These are phyloP conservation scores for Backusella luteola DNA, from an alignment of 192 early-diverging fungal species.

Conservation along the genomic window DNA sequence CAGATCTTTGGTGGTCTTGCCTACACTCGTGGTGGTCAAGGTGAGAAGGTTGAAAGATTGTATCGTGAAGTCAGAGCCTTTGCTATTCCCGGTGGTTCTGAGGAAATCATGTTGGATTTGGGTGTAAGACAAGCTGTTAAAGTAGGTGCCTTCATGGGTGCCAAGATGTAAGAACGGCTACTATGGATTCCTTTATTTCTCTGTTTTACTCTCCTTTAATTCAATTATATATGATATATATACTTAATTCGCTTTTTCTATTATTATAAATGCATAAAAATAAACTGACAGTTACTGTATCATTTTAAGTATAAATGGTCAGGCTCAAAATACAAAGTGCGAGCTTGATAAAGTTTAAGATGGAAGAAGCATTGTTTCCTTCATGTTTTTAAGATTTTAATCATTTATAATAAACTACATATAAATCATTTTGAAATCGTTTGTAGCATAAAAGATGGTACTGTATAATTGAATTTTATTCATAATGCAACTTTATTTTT, in stretches of 20 bases:
- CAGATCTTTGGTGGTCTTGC: slow-evolving; percentile 88
- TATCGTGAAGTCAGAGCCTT: slow-evolving; percentile 85
- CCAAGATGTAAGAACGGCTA: slow-evolving; percentile 41
- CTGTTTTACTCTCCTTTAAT: background rate
- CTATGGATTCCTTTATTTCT: background rate
- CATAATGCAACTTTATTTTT: no score
- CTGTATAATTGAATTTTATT: no score
- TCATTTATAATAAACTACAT: no score
- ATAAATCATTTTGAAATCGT: no score
- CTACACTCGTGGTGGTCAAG: slow-evolving; percentile 75
- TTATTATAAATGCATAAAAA: background rate
- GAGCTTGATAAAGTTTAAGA: no score
- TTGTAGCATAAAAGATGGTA: no score
- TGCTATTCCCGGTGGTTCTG: slow-evolving; percentile 84
- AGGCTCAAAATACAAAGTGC: no score
- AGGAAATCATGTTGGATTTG: slow-evolving; percentile 83
- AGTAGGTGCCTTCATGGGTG: slow-evolving; percentile 73
- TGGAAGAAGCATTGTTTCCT: no score
- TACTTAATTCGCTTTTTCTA: background rate
- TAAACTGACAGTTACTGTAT: background rate
- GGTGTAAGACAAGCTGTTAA: slow-evolving; percentile 80
- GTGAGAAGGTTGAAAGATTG: slow-evolving; percentile 76
- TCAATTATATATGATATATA: background rate
- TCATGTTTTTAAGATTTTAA: no score
- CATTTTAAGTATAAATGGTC: background rate